Percentiles rank a stretch among this genome's conserved stretches.
These are phyloP conservation scores for Albugo candida DNA, from an alignment of 352 stramenopile species.

Conservation along the genomic window DNA sequence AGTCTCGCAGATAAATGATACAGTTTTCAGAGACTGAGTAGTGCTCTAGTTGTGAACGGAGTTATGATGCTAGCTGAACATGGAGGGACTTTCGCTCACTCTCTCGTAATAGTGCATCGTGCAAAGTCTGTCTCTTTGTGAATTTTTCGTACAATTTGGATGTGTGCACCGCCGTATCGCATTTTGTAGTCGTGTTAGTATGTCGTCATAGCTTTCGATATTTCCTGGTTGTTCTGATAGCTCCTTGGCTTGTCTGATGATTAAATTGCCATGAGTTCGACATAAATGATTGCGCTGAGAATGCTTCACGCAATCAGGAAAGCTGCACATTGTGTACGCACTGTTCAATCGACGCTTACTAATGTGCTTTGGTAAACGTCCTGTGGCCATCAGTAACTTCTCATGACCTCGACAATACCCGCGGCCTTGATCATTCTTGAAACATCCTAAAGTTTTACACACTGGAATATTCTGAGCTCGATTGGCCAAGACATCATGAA, in stretches of 20 bases:
- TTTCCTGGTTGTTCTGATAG: slow-evolving; percentile 19
- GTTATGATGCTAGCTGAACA: too few relatives aligned
- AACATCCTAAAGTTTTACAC: slow-evolving; percentile 56
- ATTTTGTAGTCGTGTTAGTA: slow-evolving; percentile 46
- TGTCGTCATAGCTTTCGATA: slow-evolving; percentile 42
- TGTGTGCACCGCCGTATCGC: slow-evolving; percentile 62
- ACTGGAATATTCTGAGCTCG: slow-evolving; percentile 60
- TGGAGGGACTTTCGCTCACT: not conserved
- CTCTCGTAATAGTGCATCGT: slow-evolving; percentile 72
- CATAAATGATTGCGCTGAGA: slow-evolving; percentile 72
- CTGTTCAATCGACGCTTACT: slow-evolving; percentile 74
- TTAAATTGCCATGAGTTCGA: slow-evolving; percentile 61
- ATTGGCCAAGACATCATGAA: slow-evolving; percentile 37
- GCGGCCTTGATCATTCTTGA: slow-evolving; percentile 78
- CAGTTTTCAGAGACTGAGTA: too few relatives aligned
- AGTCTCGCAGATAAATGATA: too few relatives aligned
- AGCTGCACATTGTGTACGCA: slow-evolving; percentile 80
- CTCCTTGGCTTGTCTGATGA: slow-evolving; percentile 59
- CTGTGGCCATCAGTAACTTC: slow-evolving; percentile 73
- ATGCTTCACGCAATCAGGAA: slow-evolving; percentile 64
- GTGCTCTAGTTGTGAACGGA: too few relatives aligned
- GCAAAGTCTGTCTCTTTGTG: slow-evolving; percentile 65
- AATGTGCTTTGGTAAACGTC: slow-evolving; percentile 42
- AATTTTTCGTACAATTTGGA: slow-evolving; percentile 71
- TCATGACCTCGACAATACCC: slow-evolving; percentile 72